Evolutionary conservation across 2,329 filamentous ascomycete genomes (phyloP).

Genomic region (Leptoxyphium fumago): DNA sequence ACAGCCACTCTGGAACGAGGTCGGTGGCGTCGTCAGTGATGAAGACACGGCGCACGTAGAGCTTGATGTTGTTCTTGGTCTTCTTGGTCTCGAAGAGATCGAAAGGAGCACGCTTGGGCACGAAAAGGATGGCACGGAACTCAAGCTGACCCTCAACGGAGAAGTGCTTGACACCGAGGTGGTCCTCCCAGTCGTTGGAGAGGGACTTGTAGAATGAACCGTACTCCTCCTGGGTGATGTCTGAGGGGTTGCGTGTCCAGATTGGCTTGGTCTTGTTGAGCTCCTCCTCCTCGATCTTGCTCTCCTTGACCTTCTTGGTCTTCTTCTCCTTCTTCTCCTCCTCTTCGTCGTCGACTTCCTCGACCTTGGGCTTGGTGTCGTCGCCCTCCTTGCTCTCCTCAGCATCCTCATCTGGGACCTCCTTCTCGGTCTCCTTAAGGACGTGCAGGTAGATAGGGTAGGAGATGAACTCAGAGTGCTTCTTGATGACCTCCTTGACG

Average conservation of each 20-base stretch:
- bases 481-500: conserved; percentile 99
- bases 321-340: conserved; percentile 84
- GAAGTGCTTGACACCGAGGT: conserved; percentile 99
- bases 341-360: conserved; percentile 75
- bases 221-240: conserved; percentile 94
- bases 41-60: conserved; percentile 99
- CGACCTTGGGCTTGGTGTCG: conserved; percentile 84
- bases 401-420: conserved; percentile 91
- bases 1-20: conserved; percentile 97
- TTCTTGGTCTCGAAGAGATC: conserved; percentile 99
- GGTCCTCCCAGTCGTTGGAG: conserved; percentile 99
- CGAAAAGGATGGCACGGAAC: conserved; percentile 99
- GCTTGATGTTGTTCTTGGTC: conserved; percentile 99
- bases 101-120: conserved; percentile 98
- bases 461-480: conserved; percentile 99
- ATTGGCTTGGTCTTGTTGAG: conserved; percentile 99
- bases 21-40: conserved; percentile 99
- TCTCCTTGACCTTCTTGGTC: conserved; percentile 99
- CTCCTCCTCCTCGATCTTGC: conserved; percentile 96
- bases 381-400: conserved; percentile 58
- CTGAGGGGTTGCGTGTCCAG: conserved; percentile 95
- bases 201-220: conserved; percentile 99
- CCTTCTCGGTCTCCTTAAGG: conserved; percentile 96
- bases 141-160: conserved; percentile 99
- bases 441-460: conserved; percentile 99